A percentile compares a stretch with the other conserved stretches of the same genome.
Evolutionary conservation across 1,284 basidiomycete genomes (phyloP).

Genomic region (Coniophora puteana): DNA sequence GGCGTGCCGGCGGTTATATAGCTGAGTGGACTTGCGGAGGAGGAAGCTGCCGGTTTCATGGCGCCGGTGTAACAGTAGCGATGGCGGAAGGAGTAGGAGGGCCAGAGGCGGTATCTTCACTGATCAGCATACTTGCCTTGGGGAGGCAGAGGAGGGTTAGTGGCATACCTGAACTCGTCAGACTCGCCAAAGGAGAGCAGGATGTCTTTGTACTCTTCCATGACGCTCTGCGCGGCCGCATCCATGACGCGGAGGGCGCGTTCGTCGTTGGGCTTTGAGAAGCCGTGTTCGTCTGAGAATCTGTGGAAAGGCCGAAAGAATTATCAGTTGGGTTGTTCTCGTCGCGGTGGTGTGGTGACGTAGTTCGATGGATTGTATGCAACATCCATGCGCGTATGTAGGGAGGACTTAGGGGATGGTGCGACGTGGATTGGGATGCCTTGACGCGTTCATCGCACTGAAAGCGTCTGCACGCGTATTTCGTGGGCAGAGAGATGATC

Average conservation of each 20-base stretch:
- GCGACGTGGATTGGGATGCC: too few relatives aligned
- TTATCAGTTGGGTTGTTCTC: too few relatives aligned
- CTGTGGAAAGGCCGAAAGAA: conserved; percentile 40
- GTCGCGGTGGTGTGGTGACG: too few relatives aligned
- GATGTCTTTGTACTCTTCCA: conserved; percentile 82
- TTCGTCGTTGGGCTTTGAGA: conserved; percentile 90
- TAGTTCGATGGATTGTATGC: not conserved
- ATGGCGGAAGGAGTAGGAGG: not conserved
- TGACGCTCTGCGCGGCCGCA: conserved; percentile 76
- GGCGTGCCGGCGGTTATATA: conserved; percentile 85
- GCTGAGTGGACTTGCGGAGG: conserved; percentile 66
- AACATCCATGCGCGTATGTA: too few relatives aligned
- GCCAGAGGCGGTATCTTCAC: too few relatives aligned
- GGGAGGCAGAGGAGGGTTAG: too few relatives aligned
- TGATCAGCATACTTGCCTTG: too few relatives aligned
- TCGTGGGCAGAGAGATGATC: too few relatives aligned
- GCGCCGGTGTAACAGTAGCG: not conserved
- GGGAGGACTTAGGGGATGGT: too few relatives aligned
- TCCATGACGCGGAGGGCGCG: conserved; percentile 92
- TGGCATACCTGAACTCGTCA: conserved; percentile 91
- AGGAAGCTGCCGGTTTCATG: conserved; percentile 63
- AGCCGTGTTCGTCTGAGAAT: conserved; percentile 82
- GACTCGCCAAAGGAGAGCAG: conserved; percentile 92
- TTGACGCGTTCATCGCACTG: too few relatives aligned
- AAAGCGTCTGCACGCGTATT: too few relatives aligned